Conservation (phyloP, 164 flowering plant genomes). For the Macadamia integrifolia region DNA sequence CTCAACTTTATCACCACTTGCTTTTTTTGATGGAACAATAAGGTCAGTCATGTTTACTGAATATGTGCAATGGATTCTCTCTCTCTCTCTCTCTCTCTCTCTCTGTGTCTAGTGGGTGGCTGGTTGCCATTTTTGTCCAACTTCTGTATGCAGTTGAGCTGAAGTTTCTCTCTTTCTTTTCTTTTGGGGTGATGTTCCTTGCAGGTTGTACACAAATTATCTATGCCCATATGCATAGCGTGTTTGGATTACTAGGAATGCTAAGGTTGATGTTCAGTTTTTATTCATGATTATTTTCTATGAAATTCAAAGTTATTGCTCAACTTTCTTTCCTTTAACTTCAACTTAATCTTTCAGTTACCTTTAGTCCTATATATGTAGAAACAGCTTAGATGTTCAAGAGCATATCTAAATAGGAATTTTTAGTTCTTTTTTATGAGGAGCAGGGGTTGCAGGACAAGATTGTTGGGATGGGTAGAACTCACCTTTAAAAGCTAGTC, state of each 20-base stretch:
- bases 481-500: no score
- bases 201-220: slow-evolving; percentile 57
- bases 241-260: slow-evolving; percentile 58
- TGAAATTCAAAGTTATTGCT: no score
- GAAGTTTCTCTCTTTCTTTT: no score
- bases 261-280: slow-evolving; percentile 19
- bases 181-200: neutral
- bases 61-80: neutral
- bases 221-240: slow-evolving; percentile 65
- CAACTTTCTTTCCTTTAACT: no score
- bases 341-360: no score
- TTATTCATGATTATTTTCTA: neutral
- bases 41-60: slow-evolving; percentile 22
- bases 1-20: slow-evolving; percentile 52
- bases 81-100: neutral
- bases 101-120: neutral
- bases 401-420: neutral
- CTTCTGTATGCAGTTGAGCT: no score
- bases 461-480: no score
- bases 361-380: neutral
- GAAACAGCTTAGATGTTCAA: neutral
- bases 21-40: slow-evolving; percentile 59
- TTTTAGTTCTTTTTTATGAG: neutral
- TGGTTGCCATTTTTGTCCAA: no score
- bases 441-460: slow-evolving; percentile 54